Evolutionary conservation across 495 filamentous ascomycete genomes (phyloP).

Genomic region (Penicillium pulvis): DNA sequence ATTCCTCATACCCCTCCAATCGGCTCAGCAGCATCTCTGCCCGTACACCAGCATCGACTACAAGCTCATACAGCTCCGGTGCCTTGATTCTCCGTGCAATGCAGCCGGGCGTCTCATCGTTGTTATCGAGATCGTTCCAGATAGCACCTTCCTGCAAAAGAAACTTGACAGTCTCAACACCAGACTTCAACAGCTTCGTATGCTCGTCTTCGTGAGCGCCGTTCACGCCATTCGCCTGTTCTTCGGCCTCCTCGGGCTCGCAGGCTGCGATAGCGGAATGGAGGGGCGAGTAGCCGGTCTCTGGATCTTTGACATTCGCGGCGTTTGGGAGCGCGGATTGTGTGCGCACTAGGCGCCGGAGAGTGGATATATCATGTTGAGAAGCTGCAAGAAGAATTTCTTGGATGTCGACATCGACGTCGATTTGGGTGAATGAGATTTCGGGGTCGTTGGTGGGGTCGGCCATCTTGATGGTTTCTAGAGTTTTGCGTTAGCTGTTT

Average conservation of each 20-base stretch:
- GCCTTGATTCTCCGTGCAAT: slow-evolving; percentile 72
- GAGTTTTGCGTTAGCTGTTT: neutral
- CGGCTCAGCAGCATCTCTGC: slow-evolving; percentile 82
- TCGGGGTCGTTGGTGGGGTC: slow-evolving; percentile 31
- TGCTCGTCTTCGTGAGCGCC: slow-evolving; percentile 17
- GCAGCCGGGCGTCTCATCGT: slow-evolving; percentile 90
- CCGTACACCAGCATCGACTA: slow-evolving; percentile 89
- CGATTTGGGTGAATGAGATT: slow-evolving; percentile 31
- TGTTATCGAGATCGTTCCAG: slow-evolving; percentile 91
- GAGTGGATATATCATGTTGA: slow-evolving; percentile 72
- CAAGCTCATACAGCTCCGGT: slow-evolving; percentile 74
- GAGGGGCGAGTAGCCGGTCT: slow-evolving; percentile 83
- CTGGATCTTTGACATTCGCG: slow-evolving; percentile 78
- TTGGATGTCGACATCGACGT: slow-evolving; percentile 49
- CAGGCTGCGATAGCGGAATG: slow-evolving; percentile 90
- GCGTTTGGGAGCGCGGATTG: slow-evolving; percentile 48
- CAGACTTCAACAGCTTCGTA: slow-evolving; percentile 50
- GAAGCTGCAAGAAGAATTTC: slow-evolving; percentile 78
- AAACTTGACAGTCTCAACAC: slow-evolving; percentile 69
- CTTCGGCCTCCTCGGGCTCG: slow-evolving; percentile 48
- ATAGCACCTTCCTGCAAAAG: slow-evolving; percentile 87
- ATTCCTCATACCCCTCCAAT: slow-evolving; percentile 74
- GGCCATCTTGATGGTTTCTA: slow-evolving; percentile 24
- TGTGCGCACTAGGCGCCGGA: slow-evolving; percentile 73
- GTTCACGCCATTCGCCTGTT: slow-evolving; percentile 29